A percentile compares a stretch with the other conserved stretches of the same genome.
Evolutionary conservation across 768 basidiomycete species (phyloP).

Genomic region (Suillus decipiens): DNA sequence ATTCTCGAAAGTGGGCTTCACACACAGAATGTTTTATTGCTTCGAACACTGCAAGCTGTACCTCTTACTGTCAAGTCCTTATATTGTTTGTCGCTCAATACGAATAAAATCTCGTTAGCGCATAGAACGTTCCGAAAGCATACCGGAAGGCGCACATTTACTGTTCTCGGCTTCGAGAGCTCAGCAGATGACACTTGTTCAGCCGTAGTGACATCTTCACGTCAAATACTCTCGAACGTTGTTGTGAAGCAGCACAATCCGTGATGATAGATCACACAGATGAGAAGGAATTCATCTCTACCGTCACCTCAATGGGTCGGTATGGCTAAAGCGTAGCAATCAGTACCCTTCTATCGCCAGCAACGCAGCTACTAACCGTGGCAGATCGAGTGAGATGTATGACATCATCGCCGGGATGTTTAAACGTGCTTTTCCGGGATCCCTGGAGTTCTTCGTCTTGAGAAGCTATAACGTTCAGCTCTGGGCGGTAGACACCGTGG

Average conservation of each 20-base stretch:
- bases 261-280: conserved; percentile 30
- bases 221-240: conserved; percentile 76
- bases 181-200: conserved; percentile 96
- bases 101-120: neutral
- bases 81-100: neutral
- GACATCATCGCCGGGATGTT: neutral
- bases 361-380: neutral
- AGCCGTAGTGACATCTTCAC: conserved; percentile 75
- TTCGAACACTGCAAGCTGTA: neutral
- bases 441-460: neutral
- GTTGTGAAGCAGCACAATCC: conserved; percentile 77
- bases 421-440: neutral
- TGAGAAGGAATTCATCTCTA: neutral
- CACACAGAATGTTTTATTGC: neutral
- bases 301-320: neutral
- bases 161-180: conserved; percentile 77
- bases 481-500: neutral
- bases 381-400: neutral
- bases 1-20: conserved; percentile 1
- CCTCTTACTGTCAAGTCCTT: neutral
- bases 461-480: neutral
- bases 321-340: neutral
- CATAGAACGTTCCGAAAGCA: neutral
- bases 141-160: conserved; percentile 41
- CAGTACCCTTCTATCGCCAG: neutral